A percentile compares a stretch with the other conserved stretches of the same genome.
Conservation (phyloP, 2,329 filamentous ascomycete genomes). For the Capronia coronata region DNA sequence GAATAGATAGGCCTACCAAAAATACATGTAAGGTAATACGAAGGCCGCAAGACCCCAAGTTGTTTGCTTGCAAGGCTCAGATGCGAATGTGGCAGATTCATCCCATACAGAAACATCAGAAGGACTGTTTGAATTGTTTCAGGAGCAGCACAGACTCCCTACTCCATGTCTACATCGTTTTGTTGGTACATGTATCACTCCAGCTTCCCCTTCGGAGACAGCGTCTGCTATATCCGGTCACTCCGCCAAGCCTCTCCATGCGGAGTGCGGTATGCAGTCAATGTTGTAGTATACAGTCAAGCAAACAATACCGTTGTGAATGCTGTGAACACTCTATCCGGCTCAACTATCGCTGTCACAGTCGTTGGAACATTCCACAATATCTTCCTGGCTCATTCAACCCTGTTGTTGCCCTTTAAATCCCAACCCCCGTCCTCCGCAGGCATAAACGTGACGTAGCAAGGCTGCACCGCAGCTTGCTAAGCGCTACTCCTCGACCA, state of each 20-base stretch:
- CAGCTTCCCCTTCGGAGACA: background rate
- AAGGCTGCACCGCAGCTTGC: constrained; percentile 25
- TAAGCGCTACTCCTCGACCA: constrained; percentile 15
- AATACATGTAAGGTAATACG: too few relatives aligned
- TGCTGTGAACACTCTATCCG: background rate
- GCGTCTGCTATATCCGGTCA: background rate
- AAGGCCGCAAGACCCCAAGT: too few relatives aligned
- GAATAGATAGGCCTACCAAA: too few relatives aligned
- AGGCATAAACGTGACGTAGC: constrained; percentile 21
- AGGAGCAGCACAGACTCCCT: too few relatives aligned
- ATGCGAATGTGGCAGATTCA: too few relatives aligned
- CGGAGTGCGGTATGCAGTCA: background rate
- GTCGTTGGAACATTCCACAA: background rate
- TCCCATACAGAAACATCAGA: too few relatives aligned
- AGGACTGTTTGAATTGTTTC: too few relatives aligned
- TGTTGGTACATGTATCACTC: background rate
- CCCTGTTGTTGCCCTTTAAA: background rate
- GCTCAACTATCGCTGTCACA: background rate
- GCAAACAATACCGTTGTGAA: background rate
- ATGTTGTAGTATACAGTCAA: background rate
- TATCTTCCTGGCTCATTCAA: background rate
- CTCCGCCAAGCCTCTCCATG: background rate
- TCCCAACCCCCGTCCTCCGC: background rate
- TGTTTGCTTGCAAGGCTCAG: too few relatives aligned
- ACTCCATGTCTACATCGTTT: background rate